Evolutionary conservation across 1,284 basidiomycete genomes (phyloP), one percentile per base, ranked within the genome.

Genomic region (Ganoderma sp.): DNA sequence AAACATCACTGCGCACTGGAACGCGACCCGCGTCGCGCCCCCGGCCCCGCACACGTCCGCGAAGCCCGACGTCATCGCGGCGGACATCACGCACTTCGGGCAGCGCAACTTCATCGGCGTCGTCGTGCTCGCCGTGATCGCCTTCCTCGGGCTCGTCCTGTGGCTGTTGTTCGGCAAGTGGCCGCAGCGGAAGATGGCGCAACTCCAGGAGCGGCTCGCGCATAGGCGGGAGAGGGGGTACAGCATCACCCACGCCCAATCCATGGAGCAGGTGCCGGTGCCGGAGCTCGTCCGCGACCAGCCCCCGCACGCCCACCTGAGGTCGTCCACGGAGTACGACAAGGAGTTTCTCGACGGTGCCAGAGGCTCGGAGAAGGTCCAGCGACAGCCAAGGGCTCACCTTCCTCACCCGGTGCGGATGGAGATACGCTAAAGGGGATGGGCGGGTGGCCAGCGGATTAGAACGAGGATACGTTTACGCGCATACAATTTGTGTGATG

Each of bases 131-230:
- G 72, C 71, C 57, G 67, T 74, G 28, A 67, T 81, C 63, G 66
- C 75, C 56, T 15, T 76, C 64, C 52, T 77, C 63, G 78, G 67
- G 5, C 39, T 79, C 69, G 65, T 64, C 15, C 74, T 80, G 61
- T 79, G 76, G 75, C 63, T 77, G 64, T 61, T 73, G 39, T 78
- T 79, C 63, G 76, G 77, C 32, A 73, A 73, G 66, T 73, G 75
- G 71, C 71, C 76, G 56, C 73, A 75, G 58, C 67, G 71, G 43
- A 68, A 67, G 52, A 45, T 77, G 56, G 62, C 68, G 57, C 45
- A 58, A 63, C 10, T 69, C 19, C 56, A 60, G 32, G 66, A 61
- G 62, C 52, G 63, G 28, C 32, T 60, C 32, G n/a, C 48, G 50
- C 61, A 67, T 34, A 57, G 66, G 22, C 57, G 54, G 45, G 57